A percentile compares a stretch with the other conserved stretches of the same genome.
Evolutionary conservation across 2,329 filamentous ascomycete genomes (phyloP).

Genomic region (Neurospora sp.): DNA sequence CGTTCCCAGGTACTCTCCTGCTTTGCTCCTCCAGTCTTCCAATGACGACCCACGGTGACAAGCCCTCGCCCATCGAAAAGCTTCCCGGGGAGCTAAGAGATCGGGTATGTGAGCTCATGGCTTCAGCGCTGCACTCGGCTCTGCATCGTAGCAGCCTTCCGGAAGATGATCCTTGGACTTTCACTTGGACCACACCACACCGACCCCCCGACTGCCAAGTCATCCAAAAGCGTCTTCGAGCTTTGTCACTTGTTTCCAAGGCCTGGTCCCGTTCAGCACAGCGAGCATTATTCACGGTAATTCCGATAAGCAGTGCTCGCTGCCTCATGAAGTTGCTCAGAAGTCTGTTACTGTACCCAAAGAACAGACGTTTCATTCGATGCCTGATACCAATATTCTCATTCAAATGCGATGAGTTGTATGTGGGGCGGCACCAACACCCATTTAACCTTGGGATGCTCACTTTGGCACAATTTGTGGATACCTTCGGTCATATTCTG

Average conservation of each 20-base stretch:
- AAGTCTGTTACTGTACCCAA: not conserved
- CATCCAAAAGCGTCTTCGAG: not conserved
- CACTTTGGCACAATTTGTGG: not conserved
- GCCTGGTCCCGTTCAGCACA: not conserved
- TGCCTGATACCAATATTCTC: not conserved
- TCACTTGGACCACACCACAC: not conserved
- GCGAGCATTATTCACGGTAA: not conserved
- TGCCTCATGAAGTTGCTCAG: not conserved
- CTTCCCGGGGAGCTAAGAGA: not conserved
- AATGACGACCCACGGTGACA: not conserved
- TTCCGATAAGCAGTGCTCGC: not conserved
- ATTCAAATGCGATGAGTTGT: not conserved
- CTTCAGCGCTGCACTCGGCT: not conserved
- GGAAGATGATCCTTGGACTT: not conserved
- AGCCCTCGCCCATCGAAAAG: not conserved
- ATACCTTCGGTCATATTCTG: not conserved
- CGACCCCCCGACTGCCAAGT: not conserved
- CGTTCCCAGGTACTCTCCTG: not conserved
- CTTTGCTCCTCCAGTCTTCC: not conserved
- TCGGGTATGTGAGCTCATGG: not conserved
- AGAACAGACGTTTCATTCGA: not conserved
- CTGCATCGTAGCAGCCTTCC: not conserved
- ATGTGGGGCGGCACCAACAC: not conserved
- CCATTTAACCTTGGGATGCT: not conserved
- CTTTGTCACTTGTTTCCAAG: not conserved